phyloP scores from a whole-genome alignment of 257 asterid genomes.

The Pogostemon cablin region DNA sequence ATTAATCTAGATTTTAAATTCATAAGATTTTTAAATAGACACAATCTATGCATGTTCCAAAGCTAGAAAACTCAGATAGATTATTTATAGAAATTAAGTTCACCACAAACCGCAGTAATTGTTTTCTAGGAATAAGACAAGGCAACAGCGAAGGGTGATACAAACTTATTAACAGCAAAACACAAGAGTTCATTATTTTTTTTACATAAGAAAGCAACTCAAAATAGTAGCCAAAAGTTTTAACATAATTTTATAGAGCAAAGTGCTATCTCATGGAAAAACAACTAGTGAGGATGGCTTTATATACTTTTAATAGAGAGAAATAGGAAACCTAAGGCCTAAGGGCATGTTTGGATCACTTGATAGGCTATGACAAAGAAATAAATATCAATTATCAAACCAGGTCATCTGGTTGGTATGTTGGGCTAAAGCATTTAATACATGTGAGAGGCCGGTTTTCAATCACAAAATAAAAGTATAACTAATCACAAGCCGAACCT shows the following conservation, averaged over 20 bases:
- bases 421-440: not conserved
- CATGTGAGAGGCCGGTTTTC: slow-evolving; percentile 2
- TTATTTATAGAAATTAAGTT: not conserved
- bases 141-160: slow-evolving; percentile 4
- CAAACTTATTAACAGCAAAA: slow-evolving; percentile 17
- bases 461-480: slow-evolving; percentile 1
- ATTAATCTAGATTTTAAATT: not conserved
- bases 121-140: slow-evolving; percentile 2
- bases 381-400: not conserved
- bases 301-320: slow-evolving; percentile 16
- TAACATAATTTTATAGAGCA: not conserved
- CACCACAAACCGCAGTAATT: slow-evolving; percentile 1
- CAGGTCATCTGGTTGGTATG: slow-evolving; percentile 1
- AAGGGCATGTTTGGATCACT: not conserved
- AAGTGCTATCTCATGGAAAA: slow-evolving; percentile 4
- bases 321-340: not conserved
- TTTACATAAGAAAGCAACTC: slow-evolving; percentile 7
- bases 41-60: slow-evolving; percentile 18
- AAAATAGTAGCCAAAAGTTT: not conserved
- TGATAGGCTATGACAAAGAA: not conserved
- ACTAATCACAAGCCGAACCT: slow-evolving; percentile 9
- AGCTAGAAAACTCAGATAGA: not conserved
- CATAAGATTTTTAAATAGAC: slow-evolving; percentile 13
- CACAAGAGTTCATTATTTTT: not conserved
- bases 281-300: slow-evolving; percentile 11